A percentile compares a stretch with the other conserved stretches of the same genome.
These are phyloP conservation scores for Ustilago vetiveriae DNA, from an alignment of 1,284 basidiomycete species.

Conservation along the genomic window DNA sequence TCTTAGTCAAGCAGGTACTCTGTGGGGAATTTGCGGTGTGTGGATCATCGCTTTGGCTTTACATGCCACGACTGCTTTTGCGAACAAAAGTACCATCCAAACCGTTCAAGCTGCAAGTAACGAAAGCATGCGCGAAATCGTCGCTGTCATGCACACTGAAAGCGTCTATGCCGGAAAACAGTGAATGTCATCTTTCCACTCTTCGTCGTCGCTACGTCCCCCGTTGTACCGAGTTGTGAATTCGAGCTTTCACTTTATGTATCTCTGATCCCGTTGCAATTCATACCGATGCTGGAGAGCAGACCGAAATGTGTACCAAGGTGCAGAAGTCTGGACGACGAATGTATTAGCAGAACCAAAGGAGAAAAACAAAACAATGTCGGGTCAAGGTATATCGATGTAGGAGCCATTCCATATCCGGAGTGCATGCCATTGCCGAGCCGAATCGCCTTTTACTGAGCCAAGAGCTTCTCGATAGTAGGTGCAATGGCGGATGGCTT, in stretches of 20 bases:
- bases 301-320: too few species aligned
- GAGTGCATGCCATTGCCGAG: too few species aligned
- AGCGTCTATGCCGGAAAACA: slow-evolving; percentile 39
- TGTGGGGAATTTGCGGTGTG: slow-evolving; percentile 46
- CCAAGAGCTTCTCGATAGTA: slow-evolving; percentile 73
- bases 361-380: too few species aligned
- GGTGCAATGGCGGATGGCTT: slow-evolving; percentile 76
- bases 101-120: slow-evolving; percentile 35
- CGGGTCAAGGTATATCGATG: slow-evolving; percentile 13
- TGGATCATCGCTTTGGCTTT: slow-evolving; percentile 36
- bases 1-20: slow-evolving; percentile 40
- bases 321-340: too few species aligned
- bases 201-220: background rate
- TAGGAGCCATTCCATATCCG: too few species aligned
- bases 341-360: too few species aligned
- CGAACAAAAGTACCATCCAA: slow-evolving; percentile 39
- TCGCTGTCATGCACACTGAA: slow-evolving; percentile 46
- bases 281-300: too few species aligned
- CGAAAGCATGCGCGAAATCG: slow-evolving; percentile 42
- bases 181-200: background rate
- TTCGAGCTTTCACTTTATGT: too few species aligned
- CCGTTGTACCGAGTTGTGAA: too few species aligned
- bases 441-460: slow-evolving; percentile 29
- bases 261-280: too few species aligned
- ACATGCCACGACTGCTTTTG: slow-evolving; percentile 40